Percentiles rank a stretch among this genome's conserved stretches.
Conservation (phyloP, 257 asterid species). For the Rubia yunnanensis region DNA sequence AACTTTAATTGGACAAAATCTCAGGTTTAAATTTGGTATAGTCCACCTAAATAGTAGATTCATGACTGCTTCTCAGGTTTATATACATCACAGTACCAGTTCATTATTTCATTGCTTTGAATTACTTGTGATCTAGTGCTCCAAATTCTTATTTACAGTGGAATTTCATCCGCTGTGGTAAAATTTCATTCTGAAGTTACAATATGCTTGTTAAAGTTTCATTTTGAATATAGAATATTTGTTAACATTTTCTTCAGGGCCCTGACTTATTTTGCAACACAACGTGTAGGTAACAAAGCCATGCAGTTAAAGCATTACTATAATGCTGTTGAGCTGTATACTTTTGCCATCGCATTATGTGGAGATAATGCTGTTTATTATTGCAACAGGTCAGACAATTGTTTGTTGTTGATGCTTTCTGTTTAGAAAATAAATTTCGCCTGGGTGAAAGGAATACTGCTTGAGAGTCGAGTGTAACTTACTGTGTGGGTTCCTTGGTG, state of each 20-base stretch:
- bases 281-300: slow-evolving; percentile 50
- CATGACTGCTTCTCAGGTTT: too few species aligned
- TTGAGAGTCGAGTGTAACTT: neutral
- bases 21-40: too few species aligned
- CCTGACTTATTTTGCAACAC: neutral
- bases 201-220: neutral
- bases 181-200: neutral
- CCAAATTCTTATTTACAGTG: too few species aligned
- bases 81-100: too few species aligned
- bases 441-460: neutral
- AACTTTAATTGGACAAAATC: too few species aligned
- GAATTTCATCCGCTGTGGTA: neutral
- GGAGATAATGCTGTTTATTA: slow-evolving; percentile 74
- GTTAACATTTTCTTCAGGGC: neutral
- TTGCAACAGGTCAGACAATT: slow-evolving; percentile 60
- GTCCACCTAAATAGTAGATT: too few species aligned
- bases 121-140: too few species aligned
- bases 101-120: too few species aligned
- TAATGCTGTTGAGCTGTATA: slow-evolving; percentile 68
- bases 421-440: neutral
- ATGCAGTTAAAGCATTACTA: slow-evolving; percentile 59
- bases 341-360: slow-evolving; percentile 60
- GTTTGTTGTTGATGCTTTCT: slow-evolving; percentile 1
- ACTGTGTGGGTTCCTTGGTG: neutral
- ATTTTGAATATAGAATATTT: neutral